Conservation (phyloP, 1,284 basidiomycete species). For the Tetrapyrgos nigripes region DNA sequence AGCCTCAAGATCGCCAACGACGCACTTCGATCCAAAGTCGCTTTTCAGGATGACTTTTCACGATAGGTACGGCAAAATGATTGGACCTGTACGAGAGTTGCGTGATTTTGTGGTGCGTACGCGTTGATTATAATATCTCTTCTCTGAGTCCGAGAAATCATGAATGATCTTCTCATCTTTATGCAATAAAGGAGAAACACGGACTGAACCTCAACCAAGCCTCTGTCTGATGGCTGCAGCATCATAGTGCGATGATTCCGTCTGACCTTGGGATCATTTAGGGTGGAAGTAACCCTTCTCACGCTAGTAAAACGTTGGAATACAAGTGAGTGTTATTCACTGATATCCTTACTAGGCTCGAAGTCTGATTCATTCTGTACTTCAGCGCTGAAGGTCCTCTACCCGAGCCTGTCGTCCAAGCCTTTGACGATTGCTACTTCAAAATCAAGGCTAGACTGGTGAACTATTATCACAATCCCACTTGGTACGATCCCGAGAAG, state of each 20-base stretch:
- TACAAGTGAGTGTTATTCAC: conserved; percentile 10
- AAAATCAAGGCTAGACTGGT: conserved; percentile 9
- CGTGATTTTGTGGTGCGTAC: conserved; percentile 21
- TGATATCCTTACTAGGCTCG: neutral
- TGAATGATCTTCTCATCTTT: neutral
- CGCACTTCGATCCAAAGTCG: conserved; percentile 22
- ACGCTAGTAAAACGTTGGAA: conserved; percentile 27
- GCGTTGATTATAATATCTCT: neutral
- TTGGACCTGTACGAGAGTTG: conserved; percentile 11
- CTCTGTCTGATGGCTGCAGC: conserved; percentile 36
- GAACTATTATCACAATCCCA: neutral
- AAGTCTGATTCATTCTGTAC: neutral
- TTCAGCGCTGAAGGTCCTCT: conserved; percentile 34
- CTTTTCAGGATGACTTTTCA: conserved; percentile 27
- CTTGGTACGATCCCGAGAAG: conserved; percentile 3
- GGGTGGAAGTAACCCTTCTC: conserved; percentile 31
- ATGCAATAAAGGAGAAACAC: conserved; percentile 16
- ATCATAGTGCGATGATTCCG: conserved; percentile 34
- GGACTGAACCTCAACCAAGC: conserved; percentile 14
- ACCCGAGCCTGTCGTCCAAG: conserved; percentile 23
- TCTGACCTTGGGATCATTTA: conserved; percentile 34
- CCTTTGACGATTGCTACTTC: conserved; percentile 30
- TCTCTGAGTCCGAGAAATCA: neutral
- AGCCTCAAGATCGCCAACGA: conserved; percentile 17
- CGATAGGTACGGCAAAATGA: conserved; percentile 22